A percentile compares a stretch with the other conserved stretches of the same genome.
phyloP scores from a whole-genome alignment of 768 basidiomycete genomes.

The Suillus tomentosus region DNA sequence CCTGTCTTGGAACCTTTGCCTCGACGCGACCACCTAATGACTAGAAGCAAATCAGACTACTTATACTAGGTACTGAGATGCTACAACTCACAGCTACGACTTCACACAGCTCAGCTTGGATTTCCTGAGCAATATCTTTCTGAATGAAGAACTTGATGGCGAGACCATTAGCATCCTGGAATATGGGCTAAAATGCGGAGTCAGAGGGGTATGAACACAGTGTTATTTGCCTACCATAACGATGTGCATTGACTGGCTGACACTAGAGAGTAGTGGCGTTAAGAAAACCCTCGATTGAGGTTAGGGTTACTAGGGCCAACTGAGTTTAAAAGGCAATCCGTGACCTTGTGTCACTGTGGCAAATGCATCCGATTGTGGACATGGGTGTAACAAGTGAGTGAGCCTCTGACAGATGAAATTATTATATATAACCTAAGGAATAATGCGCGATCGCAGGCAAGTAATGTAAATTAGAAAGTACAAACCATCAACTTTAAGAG shows the following conservation, averaged over 20 bases:
- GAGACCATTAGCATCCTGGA: slow-evolving; percentile 66
- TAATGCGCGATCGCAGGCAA: neutral
- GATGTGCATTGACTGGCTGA: slow-evolving; percentile 13
- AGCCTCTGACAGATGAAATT: neutral
- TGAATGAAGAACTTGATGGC: slow-evolving; percentile 85
- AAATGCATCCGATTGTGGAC: neutral
- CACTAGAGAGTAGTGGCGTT: slow-evolving; percentile 8
- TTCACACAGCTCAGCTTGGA: slow-evolving; percentile 72
- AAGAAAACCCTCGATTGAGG: slow-evolving; percentile 34
- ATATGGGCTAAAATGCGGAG: slow-evolving; percentile 54
- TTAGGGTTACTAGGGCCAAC: slow-evolving; percentile 30
- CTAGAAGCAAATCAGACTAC: slow-evolving; percentile 37
- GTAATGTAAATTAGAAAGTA: neutral
- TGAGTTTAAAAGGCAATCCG: slow-evolving; percentile 5
- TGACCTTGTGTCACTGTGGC: neutral
- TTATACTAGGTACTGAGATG: slow-evolving; percentile 6
- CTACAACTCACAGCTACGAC: slow-evolving; percentile 58
- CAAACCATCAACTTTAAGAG: neutral
- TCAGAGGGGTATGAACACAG: neutral
- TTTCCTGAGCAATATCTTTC: slow-evolving; percentile 69
- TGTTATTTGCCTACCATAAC: slow-evolving; percentile 6
- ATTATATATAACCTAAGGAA: neutral
- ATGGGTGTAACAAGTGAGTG: neutral
- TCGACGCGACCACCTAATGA: slow-evolving; percentile 77
- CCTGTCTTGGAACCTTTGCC: slow-evolving; percentile 74